Base-by-base conservation (phyloP, 2,329 filamentous ascomycete species). In the Shiraia sp. region DNA sequence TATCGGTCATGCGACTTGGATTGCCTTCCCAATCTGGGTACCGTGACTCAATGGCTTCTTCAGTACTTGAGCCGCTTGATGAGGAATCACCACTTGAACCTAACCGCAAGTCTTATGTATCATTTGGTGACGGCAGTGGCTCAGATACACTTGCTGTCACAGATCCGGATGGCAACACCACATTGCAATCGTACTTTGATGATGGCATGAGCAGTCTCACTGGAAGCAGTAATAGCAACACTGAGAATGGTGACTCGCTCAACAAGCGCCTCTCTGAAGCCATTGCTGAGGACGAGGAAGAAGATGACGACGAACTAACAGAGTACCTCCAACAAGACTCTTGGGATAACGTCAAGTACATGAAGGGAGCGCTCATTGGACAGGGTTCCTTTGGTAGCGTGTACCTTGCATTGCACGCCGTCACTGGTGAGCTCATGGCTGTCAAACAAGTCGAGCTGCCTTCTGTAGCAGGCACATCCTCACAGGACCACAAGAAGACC, bases 391-490 rank as follows among this genome's bases (percentile, higher is more conserved):
- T 99, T 63, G 93, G 93, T 61, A 91, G 86, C 57, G 93, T 99
- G 38, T 99, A 95, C 72, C 80, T 99, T 34, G 93, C 93, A 17
- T 79, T 99, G 23, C 93, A 99, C 68, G 89, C 93, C 36, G 87
- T 99, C 40, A 99, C 93, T 13, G 93, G 92, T 63, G 93, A 97
- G 72, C 86, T 99, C 30, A 90, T 99, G 76, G 93, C 93, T 15
- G 93, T 99, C 46, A 99, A 99, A 76, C 93, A 99, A 72, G 93
- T 99, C 37, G 90, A 97, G 72, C 82, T 95, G 41, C 91, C 91
- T 3, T 87, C 88, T 0, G 86, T 87, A 19, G 83, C 85, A 41
- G 89, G 86, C 57, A 81, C 79, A 4, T 85, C 88, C 65, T 88
- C 65, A 22, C 66, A 85, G 53, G 93, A 97, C 65, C 81, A 87